phyloP scores from a whole-genome alignment of 768 basidiomycete species.

The Royoungia palumana region DNA sequence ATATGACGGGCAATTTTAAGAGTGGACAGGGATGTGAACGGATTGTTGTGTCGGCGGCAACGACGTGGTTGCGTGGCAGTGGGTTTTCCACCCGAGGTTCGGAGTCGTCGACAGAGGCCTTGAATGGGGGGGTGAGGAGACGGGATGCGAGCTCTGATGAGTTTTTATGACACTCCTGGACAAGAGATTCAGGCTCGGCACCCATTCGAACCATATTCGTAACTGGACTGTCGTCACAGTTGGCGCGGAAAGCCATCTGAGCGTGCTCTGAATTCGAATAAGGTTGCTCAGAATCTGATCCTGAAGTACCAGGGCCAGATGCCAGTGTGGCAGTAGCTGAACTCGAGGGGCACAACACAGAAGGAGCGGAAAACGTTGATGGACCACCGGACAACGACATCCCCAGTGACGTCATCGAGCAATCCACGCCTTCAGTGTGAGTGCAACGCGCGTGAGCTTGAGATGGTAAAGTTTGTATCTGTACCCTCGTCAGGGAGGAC shows the following conservation, averaged over 20 bases:
- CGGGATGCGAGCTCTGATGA: neutral
- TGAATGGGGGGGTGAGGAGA: conserved; percentile 9
- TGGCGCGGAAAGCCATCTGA: neutral
- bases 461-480: neutral
- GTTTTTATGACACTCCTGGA: neutral
- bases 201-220: neutral
- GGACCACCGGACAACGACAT: neutral
- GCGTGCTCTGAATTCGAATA: neutral
- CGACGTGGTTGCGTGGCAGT: neutral
- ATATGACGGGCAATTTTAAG: neutral
- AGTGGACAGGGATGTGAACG: neutral
- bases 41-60: neutral
- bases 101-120: neutral
- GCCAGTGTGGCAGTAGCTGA: neutral
- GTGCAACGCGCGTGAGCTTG: neutral
- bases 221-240: neutral
- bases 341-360: neutral
- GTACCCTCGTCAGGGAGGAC: neutral
- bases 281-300: neutral
- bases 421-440: neutral
- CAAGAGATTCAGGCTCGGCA: neutral
- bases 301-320: neutral
- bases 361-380: neutral
- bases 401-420: neutral
- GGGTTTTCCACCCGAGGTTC: neutral